These are phyloP conservation scores for Auxenochlorella pyrenoidosa DNA, from an alignment of 139 green algal species.

Conservation along the genomic window DNA sequence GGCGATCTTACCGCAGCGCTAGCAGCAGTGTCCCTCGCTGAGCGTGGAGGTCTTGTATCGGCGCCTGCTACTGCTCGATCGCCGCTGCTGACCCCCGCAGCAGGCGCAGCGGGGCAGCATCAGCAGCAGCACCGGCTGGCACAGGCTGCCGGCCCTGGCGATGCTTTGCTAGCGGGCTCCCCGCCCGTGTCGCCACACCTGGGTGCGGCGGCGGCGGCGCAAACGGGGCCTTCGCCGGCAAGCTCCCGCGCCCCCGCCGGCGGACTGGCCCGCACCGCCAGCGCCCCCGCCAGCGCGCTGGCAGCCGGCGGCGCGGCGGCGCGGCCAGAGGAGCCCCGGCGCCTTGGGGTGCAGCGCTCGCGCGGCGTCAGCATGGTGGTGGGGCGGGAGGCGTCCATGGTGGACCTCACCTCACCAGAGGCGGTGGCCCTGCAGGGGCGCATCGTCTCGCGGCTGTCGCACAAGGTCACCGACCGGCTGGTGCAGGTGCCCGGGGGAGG, in stretches of 20 bases:
- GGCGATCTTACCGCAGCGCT: neutral
- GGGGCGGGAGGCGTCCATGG: neutral
- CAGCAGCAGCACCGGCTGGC: constrained; percentile 23
- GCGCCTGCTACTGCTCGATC: neutral
- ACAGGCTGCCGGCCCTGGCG: neutral
- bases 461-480: constrained; percentile 45
- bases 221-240: neutral
- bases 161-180: neutral
- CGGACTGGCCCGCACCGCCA: neutral
- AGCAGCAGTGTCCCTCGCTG: neutral
- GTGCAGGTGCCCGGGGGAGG: constrained; percentile 33
- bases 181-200: neutral
- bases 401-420: constrained; percentile 5
- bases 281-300: constrained; percentile 43
- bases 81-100: neutral
- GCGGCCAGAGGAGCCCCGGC: too few species aligned
- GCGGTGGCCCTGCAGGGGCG: constrained; percentile 5
- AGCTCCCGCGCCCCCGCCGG: neutral
- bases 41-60: neutral
- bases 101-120: neutral
- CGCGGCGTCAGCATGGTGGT: neutral
- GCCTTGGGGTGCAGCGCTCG: neutral
- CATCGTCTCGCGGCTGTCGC: constrained; percentile 32
- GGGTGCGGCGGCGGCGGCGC: neutral
- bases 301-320: constrained; percentile 19